phyloP scores from a whole-genome alignment of 371 early-diverging fungal species.

The Fennellomyces sp. region DNA sequence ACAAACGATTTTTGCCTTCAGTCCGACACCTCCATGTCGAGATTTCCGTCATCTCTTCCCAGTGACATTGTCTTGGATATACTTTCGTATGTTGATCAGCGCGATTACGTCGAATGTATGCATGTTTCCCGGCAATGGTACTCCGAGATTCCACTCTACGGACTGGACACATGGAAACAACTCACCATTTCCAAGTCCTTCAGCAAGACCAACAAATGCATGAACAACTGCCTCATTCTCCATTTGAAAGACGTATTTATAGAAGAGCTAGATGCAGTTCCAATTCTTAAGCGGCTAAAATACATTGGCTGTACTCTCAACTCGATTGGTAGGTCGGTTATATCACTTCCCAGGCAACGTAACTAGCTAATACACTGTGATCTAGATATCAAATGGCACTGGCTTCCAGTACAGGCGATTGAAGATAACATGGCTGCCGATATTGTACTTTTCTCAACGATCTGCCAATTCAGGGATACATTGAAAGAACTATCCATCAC shows the following conservation, averaged over 20 bases:
- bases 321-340: neutral
- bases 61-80: neutral
- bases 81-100: neutral
- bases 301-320: neutral
- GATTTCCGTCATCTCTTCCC: neutral
- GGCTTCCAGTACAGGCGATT: neutral
- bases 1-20: too few species aligned
- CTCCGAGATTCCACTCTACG: neutral
- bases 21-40: too few species aligned
- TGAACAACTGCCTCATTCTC: neutral
- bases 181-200: neutral
- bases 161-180: neutral
- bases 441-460: neutral
- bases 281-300: neutral
- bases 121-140: neutral
- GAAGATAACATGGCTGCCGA: neutral
- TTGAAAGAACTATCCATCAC: neutral
- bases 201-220: neutral
- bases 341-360: too few species aligned
- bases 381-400: neutral
- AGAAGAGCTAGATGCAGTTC: neutral
- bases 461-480: neutral
- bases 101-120: neutral
- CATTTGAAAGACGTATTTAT: neutral
- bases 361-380: neutral